These are phyloP conservation scores for Neurospora sp. DNA, from an alignment of 495 filamentous ascomycete genomes.

Conservation along the genomic window DNA sequence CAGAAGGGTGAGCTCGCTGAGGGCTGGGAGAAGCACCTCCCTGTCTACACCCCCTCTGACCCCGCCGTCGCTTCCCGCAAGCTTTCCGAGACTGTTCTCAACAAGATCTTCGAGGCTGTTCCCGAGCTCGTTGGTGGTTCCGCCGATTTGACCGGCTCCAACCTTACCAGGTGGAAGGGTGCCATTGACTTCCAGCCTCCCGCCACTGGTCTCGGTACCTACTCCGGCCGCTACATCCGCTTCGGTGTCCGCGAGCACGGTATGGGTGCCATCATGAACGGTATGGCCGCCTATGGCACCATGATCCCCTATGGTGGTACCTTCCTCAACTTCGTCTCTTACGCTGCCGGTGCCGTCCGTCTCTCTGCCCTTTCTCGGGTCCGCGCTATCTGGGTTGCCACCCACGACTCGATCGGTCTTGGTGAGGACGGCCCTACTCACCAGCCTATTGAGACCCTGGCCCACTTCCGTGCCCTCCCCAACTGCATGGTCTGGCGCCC, in stretches of 20 bases:
- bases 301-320: slow-evolving; percentile 89
- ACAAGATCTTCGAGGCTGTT: slow-evolving; percentile 71
- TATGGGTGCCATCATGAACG: slow-evolving; percentile 98
- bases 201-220: slow-evolving; percentile 72
- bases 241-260: slow-evolving; percentile 96
- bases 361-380: slow-evolving; percentile 86
- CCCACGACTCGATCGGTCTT: slow-evolving; percentile 98
- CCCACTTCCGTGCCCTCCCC: slow-evolving; percentile 96
- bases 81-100: slow-evolving; percentile 87
- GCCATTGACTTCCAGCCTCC: slow-evolving; percentile 97
- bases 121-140: slow-evolving; percentile 94
- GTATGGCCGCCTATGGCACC: slow-evolving; percentile 89
- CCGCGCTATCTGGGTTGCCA: slow-evolving; percentile 92
- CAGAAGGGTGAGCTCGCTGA: slow-evolving; percentile 77
- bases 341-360: slow-evolving; percentile 90
- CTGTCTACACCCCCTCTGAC: slow-evolving; percentile 83
- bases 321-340: slow-evolving; percentile 99
- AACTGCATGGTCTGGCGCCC: slow-evolving; percentile 99
- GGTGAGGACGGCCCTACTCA: slow-evolving; percentile 98
- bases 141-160: slow-evolving; percentile 95
- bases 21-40: slow-evolving; percentile 93
- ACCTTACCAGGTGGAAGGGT: slow-evolving; percentile 96
- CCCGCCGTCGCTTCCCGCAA: slow-evolving; percentile 82
- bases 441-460: slow-evolving; percentile 98
- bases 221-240: slow-evolving; percentile 85